Evolutionary conservation across 352 stramenopile species (phyloP), one percentile per base, ranked within the genome.

Genomic region (Pythium periplocum): DNA sequence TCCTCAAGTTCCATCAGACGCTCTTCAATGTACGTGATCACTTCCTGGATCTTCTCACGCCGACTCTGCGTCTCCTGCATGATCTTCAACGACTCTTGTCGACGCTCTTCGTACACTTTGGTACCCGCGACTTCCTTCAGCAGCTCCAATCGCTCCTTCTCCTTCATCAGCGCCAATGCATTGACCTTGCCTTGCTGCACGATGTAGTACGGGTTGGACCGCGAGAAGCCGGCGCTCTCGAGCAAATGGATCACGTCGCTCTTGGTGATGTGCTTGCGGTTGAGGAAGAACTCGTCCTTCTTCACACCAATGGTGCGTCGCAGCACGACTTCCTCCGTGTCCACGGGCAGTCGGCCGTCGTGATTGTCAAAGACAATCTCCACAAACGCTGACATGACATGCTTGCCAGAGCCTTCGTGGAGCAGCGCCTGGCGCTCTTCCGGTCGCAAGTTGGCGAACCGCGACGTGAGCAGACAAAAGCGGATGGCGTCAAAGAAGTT

Each of bases 281-380:
- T 99, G 12, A 99, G 80, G 67, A 99, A 99, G 75, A 99, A 99
- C 71, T 99, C 97, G 78, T 99, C 98, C 73, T 99, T 99, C 75
- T 99, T 99, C 51, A 98, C 84, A 48, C 98, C 97, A 43, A 99
- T 97, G n/a, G 96, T 99, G 37, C 98, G 93, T 49, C 97, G 89
- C 56, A 99, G 70, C 36, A 97, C 83, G 12, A 99, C 97, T 52
- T 97, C 92, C 40, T 93, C 74, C 39, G 82, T 85, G 59, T 98
- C 91, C 48, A 96, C 83, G 5, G 84, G 88, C 60, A 99, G 83
- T 0, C 97, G 86, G 17, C 95, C 78, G 62, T 99, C 96, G n/a
- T 81, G 87, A 68, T 99, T 99, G 77, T 99, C 97, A 71, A 99
- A 99, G 3, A 99, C 83, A 54, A 99, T 97, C 78, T 99, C 97